Conservation (phyloP, 1,139 yeast species). For the Ogataea hybrid region DNA sequence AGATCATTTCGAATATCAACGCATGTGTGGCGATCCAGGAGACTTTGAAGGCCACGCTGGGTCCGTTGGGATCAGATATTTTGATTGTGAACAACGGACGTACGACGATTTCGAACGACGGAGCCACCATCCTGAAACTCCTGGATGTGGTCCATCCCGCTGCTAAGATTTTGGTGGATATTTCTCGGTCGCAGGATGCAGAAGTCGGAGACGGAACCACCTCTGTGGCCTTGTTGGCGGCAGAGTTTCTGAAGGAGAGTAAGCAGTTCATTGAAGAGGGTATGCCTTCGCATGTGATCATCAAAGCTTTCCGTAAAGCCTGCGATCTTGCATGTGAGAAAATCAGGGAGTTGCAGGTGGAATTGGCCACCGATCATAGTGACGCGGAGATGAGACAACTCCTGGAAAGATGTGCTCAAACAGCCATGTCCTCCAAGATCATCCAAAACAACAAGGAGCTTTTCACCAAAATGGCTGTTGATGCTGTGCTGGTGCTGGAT, state of each 20-base stretch:
- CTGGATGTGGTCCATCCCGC: slow-evolving; percentile 98
- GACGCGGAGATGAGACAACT: slow-evolving; percentile 60
- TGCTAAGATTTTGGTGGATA: slow-evolving; percentile 91
- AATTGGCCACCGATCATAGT: slow-evolving; percentile 47
- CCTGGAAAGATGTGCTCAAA: slow-evolving; percentile 89
- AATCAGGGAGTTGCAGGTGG: slow-evolving; percentile 73
- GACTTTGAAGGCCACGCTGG: slow-evolving; percentile 89
- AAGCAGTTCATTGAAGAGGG: slow-evolving; percentile 93
- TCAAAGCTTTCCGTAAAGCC: slow-evolving; percentile 86
- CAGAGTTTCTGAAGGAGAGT: slow-evolving; percentile 89
- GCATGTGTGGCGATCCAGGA: slow-evolving; percentile 98
- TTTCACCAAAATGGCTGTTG: slow-evolving; percentile 95
- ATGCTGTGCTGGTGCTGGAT: slow-evolving; percentile 86
- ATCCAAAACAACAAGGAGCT: slow-evolving; percentile 84
- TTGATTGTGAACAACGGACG: slow-evolving; percentile 81
- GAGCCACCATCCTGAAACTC: slow-evolving; percentile 91
- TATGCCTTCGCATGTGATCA: slow-evolving; percentile 82
- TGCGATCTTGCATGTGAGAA: slow-evolving; percentile 71
- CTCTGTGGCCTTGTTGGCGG: slow-evolving; percentile 90
- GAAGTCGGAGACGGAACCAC: slow-evolving; percentile 99
- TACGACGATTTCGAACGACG: slow-evolving; percentile 96
- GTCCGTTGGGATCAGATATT: slow-evolving; percentile 97
- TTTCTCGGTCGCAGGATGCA: slow-evolving; percentile 95
- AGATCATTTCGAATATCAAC: slow-evolving; percentile 89
- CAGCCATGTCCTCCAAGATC: slow-evolving; percentile 96